phyloP scores from a whole-genome alignment of 768 basidiomycete species.

The Gautieria morchelliformis region DNA sequence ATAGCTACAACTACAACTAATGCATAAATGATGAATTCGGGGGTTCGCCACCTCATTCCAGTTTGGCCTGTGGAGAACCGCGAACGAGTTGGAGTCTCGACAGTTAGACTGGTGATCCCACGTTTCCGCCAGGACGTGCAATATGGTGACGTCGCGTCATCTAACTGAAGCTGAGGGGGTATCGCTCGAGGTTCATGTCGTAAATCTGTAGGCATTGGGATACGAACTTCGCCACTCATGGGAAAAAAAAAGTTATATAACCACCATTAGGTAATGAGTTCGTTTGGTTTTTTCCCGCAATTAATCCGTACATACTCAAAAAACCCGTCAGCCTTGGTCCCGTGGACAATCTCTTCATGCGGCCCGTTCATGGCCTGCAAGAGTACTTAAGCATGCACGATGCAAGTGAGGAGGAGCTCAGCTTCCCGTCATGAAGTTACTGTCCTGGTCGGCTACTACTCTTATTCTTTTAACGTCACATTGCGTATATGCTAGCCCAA shows the following conservation, averaged over 20 bases:
- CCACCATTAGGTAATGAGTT: not conserved
- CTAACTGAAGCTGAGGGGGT: not conserved
- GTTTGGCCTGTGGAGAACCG: constrained; percentile 19
- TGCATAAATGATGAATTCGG: constrained; percentile 75
- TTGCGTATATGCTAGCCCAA: not conserved
- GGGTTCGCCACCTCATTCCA: constrained; percentile 62
- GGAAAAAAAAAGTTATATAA: not conserved
- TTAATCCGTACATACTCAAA: not conserved
- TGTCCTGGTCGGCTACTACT: not conserved
- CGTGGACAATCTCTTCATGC: not conserved
- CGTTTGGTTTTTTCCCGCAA: not conserved
- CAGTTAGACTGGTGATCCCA: constrained; percentile 41
- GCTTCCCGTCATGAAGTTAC: not conserved
- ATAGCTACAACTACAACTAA: constrained; percentile 49
- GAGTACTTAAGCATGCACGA: not conserved
- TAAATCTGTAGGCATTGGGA: constrained; percentile 27
- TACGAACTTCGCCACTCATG: constrained; percentile 22
- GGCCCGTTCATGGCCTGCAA: not conserved
- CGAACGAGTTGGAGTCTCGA: constrained; percentile 41
- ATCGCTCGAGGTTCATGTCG: constrained; percentile 2
- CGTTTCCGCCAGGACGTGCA: constrained; percentile 13
- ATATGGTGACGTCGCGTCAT: not conserved
- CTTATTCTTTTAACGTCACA: not conserved
- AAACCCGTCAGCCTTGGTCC: too few species aligned
- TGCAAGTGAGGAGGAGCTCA: not conserved